Evolutionary conservation across 2,329 filamentous ascomycete species (phyloP), one percentile per base, ranked within the genome.

Genomic region (Nemania sp.): DNA sequence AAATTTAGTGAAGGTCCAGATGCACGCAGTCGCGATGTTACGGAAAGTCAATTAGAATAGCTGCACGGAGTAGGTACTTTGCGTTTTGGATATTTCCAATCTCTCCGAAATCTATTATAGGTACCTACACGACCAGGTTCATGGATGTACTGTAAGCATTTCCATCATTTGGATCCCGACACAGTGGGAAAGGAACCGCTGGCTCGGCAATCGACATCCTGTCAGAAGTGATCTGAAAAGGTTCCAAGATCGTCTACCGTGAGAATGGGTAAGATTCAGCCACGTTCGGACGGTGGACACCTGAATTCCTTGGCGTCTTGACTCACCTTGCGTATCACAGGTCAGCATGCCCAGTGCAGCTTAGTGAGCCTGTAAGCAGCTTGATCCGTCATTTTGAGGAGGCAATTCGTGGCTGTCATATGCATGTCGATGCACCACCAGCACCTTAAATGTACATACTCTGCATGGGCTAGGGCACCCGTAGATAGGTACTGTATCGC

Each of bases 201-300:
- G 33, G 43, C 17, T 47, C 42, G 52, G 47, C 24, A 34, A 44
- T 52, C 43, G 23, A 52, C 11, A 14, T 43, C 20, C 26, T 17
- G 39, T 9, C 30, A 12, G 34, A 28, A 31, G 22, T 40, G 42
- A 47, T 46, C 42, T 33, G 20, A 22, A 46, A 1, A 15, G 43
- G 30, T 41, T 42, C 23, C 22, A 24, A 52, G 53, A 49, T 56
- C 54, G 44, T 44, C 45, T 56, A 53, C 54, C 54, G 37, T 41
- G 40, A 33, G 2, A 24, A 12, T 19, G 43, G 39, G 23, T 43
- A 24, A 20, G 23, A 40, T 48, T 30, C 31, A 39, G 37, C 48
- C 41, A 46, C 19, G 17, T 47, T 36, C 22, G n/a, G 15, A 33
- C 12, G 23, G 26, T 40, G 19, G 42, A 36, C 22, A 36, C 34